phyloP scores from a whole-genome alignment of 768 basidiomycete species.

The Kwoniella sp. region DNA sequence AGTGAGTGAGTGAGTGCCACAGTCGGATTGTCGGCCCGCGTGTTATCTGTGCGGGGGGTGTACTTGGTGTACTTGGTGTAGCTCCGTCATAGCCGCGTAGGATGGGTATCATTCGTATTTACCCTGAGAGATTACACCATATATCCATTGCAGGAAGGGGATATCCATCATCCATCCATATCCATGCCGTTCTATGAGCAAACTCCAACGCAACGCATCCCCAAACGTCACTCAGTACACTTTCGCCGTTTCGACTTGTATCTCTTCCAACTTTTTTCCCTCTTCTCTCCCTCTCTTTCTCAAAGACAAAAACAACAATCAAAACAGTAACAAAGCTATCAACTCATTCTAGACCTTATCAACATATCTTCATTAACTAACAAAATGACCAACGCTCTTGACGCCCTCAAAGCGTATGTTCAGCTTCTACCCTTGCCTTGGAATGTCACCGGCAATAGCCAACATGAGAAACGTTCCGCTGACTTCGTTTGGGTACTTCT shows the following conservation, averaged over 20 bases:
- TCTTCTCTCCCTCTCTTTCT: conserved; percentile 1
- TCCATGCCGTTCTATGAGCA: neutral
- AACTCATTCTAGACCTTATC: neutral
- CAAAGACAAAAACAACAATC: conserved; percentile 6
- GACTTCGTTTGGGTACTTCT: neutral
- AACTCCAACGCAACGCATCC: conserved; percentile 6
- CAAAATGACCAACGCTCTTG: conserved; percentile 48
- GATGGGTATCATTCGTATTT: neutral
- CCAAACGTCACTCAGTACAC: conserved; percentile 8
- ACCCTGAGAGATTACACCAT: conserved; percentile 2
- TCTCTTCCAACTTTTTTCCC: conserved; percentile 9
- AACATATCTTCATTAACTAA: conserved; percentile 8
- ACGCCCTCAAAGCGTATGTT: conserved; percentile 51
- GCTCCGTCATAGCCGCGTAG: neutral
- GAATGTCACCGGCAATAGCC: neutral
- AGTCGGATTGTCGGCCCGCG: neutral
- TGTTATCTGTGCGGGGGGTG: neutral
- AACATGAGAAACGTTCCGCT: neutral
- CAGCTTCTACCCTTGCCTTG: neutral
- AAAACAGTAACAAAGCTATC: neutral
- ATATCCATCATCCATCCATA: neutral
- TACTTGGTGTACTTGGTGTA: too few species aligned
- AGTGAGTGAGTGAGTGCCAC: neutral
- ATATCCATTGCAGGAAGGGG: too few species aligned
- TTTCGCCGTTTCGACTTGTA: neutral